Evolutionary conservation across 306 rosid genomes (phyloP).

Genomic region (Fragaria iinumae): DNA sequence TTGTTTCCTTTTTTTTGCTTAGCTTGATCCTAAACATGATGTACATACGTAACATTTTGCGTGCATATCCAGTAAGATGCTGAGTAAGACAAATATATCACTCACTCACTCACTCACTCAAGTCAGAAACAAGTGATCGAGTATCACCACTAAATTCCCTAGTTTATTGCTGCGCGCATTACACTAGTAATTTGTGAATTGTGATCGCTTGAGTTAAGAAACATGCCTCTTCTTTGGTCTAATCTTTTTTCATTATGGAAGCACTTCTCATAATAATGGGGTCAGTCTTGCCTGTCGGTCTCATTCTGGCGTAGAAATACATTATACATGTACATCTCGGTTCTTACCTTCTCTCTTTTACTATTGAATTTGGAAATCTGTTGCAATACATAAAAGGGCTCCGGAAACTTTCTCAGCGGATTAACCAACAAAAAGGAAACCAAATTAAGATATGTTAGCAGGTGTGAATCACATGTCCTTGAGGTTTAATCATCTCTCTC

Average conservation of each 20-base stretch:
- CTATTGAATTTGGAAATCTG: background rate
- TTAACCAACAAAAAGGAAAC: background rate
- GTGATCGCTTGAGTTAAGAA: background rate
- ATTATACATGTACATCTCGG: too few species aligned
- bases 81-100: background rate
- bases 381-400: background rate
- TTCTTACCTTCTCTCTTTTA: background rate
- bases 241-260: background rate
- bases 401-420: background rate
- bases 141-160: background rate
- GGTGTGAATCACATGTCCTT: background rate
- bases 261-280: too few species aligned
- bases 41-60: background rate
- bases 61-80: background rate
- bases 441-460: background rate
- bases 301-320: too few species aligned
- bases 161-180: background rate
- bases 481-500: background rate
- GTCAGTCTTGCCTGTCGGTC: too few species aligned
- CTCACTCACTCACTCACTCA: background rate
- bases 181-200: too few species aligned
- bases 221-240: background rate
- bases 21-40: too few species aligned
- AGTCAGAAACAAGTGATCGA: background rate
- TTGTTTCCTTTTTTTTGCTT: too few species aligned